Conservation (phyloP, 495 filamentous ascomycete species). For the Penicillium samsonianum region DNA sequence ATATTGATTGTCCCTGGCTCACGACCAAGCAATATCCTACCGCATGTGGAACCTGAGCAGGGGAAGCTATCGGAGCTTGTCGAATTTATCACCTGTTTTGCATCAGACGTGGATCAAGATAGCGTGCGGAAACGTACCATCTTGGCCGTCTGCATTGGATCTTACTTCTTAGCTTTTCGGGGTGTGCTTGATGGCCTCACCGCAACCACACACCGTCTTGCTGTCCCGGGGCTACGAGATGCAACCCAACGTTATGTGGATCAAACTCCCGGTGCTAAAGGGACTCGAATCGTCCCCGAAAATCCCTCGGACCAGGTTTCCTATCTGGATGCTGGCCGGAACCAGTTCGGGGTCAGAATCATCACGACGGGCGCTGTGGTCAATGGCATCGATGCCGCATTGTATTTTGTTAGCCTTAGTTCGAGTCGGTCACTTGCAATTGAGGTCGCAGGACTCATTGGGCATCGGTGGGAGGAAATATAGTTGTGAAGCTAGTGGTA, state of each 20-base stretch:
- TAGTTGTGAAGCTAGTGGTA: neutral
- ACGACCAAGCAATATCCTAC: conserved; percentile 4
- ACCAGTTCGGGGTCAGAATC: conserved; percentile 6
- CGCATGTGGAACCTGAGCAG: conserved; percentile 1
- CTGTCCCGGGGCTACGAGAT: neutral
- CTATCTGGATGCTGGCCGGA: conserved; percentile 7
- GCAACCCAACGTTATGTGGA: neutral
- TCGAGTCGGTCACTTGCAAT: neutral
- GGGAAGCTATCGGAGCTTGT: neutral
- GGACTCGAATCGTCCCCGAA: conserved; percentile 4
- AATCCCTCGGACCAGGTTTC: conserved; percentile 1
- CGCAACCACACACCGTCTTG: conserved; percentile 14
- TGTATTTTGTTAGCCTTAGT: conserved; percentile 2
- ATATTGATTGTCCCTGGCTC: conserved; percentile 12
- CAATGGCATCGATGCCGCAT: conserved; percentile 3
- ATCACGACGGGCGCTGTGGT: conserved; percentile 2
- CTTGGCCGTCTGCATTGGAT: conserved; percentile 4
- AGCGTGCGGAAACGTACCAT: neutral
- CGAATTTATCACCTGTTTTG: conserved; percentile 6
- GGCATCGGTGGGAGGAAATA: conserved; percentile 1
- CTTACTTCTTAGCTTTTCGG: neutral
- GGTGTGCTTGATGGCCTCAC: conserved; percentile 11
- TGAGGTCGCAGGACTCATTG: conserved; percentile 4
- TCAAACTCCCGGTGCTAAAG: neutral
- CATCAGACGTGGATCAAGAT: neutral